Evolutionary conservation across 371 early-diverging fungal species (phyloP), one percentile per base, ranked within the genome.

Genomic region (Batkoa obscura): DNA sequence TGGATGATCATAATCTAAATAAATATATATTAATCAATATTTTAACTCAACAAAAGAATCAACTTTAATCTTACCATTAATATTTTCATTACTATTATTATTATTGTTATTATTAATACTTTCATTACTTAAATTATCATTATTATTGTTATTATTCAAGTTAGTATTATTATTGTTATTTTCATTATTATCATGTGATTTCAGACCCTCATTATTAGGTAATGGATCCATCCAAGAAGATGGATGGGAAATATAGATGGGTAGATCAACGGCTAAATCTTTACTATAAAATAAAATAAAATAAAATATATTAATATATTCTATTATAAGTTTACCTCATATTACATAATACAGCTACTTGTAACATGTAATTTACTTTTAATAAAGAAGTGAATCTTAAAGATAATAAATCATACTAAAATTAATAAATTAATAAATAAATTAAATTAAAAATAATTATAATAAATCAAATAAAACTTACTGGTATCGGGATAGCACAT

Each of bases 211-310:
- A 23, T 23, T 23, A 23, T 23, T 23, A 23, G 67, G 67, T 9
- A 62, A 61, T 2, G 62, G 64, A 47, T 66, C 67, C 2, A 62
- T 64, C 67, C 67, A 66, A 1, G 67, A 66, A 13, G 67, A 61
- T 0, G 67, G 60, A 30, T 66, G 67, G 3, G 67, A 56, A 50
- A 66, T 60, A 36, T 66, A 66, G 15, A 66, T 49, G 0, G 67
- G 67, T 4, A 66, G 59, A 37, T 66, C 67, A 17, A 66, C 64
- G 3, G 64, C 47, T 36, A 66, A 46, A 1, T 62, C 64, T 15
- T 66, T 66, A 50, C 62, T 54, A 41, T 37, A 37, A 36, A 41
- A 41, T 8, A 37, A 15, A 33, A 54, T 3, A 37, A 37, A 31
- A 34, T 12, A 54, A 31, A 9, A 17, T 37, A 3, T 34, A 23